phyloP scores from a whole-genome alignment of 768 basidiomycete species.

The Coprinopsis cinerea region DNA sequence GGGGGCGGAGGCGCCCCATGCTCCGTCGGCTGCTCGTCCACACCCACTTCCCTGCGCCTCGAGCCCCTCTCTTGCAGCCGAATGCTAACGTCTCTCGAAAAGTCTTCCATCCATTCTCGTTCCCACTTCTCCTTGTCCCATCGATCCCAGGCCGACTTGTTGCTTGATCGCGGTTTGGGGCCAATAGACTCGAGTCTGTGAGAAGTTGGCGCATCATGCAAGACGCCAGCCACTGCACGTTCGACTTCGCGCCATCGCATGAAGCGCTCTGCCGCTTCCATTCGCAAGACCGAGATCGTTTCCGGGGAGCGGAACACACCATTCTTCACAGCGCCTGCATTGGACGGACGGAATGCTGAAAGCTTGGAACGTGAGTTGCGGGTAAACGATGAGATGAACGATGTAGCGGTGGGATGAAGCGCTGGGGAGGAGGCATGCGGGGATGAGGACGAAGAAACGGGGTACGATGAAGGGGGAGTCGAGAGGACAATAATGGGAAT shows the following conservation, averaged over 20 bases:
- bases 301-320: slow-evolving; percentile 65
- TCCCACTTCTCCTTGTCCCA: slow-evolving; percentile 69
- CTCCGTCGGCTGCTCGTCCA: slow-evolving; percentile 17
- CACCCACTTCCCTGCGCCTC: slow-evolving; percentile 6
- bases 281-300: slow-evolving; percentile 48
- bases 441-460: slow-evolving; percentile 1
- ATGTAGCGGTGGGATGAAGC: slow-evolving; percentile 12
- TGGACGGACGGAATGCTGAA: slow-evolving; percentile 52
- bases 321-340: slow-evolving; percentile 44
- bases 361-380: slow-evolving; percentile 24
- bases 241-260: slow-evolving; percentile 70
- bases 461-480: neutral
- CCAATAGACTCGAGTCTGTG: no score
- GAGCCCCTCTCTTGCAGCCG: slow-evolving; percentile 31
- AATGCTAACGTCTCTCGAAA: slow-evolving; percentile 59
- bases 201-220: neutral
- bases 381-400: neutral
- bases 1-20: slow-evolving; percentile 6
- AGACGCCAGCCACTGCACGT: slow-evolving; percentile 33
- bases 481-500: slow-evolving; percentile 56
- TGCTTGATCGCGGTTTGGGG: slow-evolving; percentile 14
- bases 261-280: slow-evolving; percentile 65
- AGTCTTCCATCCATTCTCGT: slow-evolving; percentile 51
- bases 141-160: slow-evolving; percentile 10
- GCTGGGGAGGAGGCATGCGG: neutral